Evolutionary conservation across 1,284 basidiomycete species (phyloP), one percentile per base, ranked within the genome.

Genomic region (Leccinum solheimii): DNA sequence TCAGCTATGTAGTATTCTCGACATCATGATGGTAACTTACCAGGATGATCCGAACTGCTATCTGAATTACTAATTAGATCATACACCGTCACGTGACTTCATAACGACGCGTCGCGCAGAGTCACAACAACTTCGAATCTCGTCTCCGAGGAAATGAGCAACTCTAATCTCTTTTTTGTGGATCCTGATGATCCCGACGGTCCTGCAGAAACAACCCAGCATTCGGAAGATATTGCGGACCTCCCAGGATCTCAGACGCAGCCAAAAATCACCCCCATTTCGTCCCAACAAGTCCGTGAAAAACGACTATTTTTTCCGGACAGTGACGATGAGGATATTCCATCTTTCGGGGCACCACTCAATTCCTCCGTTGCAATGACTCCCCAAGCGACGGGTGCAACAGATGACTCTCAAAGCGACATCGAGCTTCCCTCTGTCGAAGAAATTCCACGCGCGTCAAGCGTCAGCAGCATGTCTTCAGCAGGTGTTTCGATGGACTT

Each of bases 271-370:
- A 23, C 7, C 40, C 9, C 55, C 11, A 43, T 38, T n/a, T 52
- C 61, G 13, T 58, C 64, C 53, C 63, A 59, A 34, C 59, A 66
- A 48, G 38, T 62, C 23, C 64, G 65, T 10, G 63, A 68, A 64
- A 72, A 75, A 67, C 76, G 77, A 43, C 74, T 88, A 1, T 90
- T 90, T 67, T 75, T 87, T 53, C 78, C 80, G 0, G 82, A 82
- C 59, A 87, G 85, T 61, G 86, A 87, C 51, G 85, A 87, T 40
- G 86, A 85, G 30, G 74, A 84, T 13, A 55, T 59, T 38, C 63
- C 65, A 38, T 59, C 55, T 56, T 62, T 66, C 57, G 51, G 75
- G 73, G 23, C 52, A 57, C 38, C 58, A 48, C 32, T 14, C 19
- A 54, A 16, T 58, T 59, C 43, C 62, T 70, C 55, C 63, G 65